These are phyloP conservation scores for Bifiguratus adelaidae DNA, from an alignment of 192 early-diverging fungal genomes.

Conservation along the genomic window DNA sequence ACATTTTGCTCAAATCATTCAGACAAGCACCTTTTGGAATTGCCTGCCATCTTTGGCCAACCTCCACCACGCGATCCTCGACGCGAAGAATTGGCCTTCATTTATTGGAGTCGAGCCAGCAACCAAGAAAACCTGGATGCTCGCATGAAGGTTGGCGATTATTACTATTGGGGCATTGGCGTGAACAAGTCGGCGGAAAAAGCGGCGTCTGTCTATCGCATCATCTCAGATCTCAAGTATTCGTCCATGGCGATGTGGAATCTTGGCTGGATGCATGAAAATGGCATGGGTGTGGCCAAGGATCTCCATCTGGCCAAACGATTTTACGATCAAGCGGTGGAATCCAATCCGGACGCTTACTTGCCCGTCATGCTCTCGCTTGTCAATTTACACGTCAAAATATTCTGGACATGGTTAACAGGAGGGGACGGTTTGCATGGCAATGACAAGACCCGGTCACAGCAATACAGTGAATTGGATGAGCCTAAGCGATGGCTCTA, in stretches of 20 bases:
- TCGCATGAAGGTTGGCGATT: slow-evolving; percentile 87
- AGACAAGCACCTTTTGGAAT: slow-evolving; percentile 4
- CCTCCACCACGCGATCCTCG: slow-evolving; percentile 1
- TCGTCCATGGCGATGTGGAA: slow-evolving; percentile 92
- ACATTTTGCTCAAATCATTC: neutral
- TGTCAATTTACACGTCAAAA: slow-evolving; percentile 50
- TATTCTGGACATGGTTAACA: slow-evolving; percentile 49
- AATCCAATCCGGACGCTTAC: slow-evolving; percentile 68
- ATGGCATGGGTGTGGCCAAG: slow-evolving; percentile 80
- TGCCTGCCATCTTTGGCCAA: neutral
- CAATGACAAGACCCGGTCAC: neutral
- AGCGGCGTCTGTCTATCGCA: slow-evolving; percentile 75
- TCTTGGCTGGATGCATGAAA: slow-evolving; percentile 93
- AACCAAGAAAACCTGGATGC: slow-evolving; percentile 88
- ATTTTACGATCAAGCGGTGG: slow-evolving; percentile 77
- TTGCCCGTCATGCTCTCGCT: slow-evolving; percentile 71
- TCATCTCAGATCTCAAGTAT: slow-evolving; percentile 65
- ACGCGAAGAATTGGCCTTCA: slow-evolving; percentile 53
- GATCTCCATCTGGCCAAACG: slow-evolving; percentile 92
- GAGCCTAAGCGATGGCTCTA: neutral
- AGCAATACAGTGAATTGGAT: neutral
- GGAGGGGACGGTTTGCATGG: slow-evolving; percentile 44
- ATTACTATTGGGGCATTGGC: slow-evolving; percentile 82
- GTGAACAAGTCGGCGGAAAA: slow-evolving; percentile 47
- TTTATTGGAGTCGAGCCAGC: slow-evolving; percentile 90